Base-by-base conservation (phyloP, 768 basidiomycete species). In the Lentinula sp. region DNA sequence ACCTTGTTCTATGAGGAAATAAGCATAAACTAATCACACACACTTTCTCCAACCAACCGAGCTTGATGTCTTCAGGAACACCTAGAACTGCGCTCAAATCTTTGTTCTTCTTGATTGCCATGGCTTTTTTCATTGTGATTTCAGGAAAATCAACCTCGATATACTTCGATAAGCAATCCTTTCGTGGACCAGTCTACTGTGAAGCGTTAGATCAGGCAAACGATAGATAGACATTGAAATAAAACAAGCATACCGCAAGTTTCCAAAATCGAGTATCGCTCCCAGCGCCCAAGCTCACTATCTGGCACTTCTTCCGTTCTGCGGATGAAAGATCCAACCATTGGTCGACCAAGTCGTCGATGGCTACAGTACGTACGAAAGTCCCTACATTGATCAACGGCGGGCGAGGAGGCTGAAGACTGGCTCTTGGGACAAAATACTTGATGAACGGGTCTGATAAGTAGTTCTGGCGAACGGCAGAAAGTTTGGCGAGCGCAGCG, bases 221-320 rank as follows among this genome's bases (percentile, higher is more conserved):
- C 15, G 42, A 57, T 43, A 42, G 9, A 21, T 28, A 23, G 21
- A 18, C 32, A 35, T 11, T 16, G 21, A 23, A 51, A 51, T 6
- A 18, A 28, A 34, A 8, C 31, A 31, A 23, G 35, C 89, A 75
- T 75, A 93, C 93, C 76, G 80, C 82, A 66, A 96, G 76, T 60
- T 95, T 80, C 95, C 96, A 99, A 70, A 91, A 98, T 57, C 97
- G 78, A 2, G 94, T 94, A 74, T 99, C 97, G 67, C 93, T 98
- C 23, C 97, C 97, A 1, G 95, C 90, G 0, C 97, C 97, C 34
- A 98, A 72, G 72, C 92, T 96, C n/a, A 98, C 83, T 58, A 98
- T 87, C 78, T 98, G 97, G 65, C 84, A 87, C 61, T 70, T 70
- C 62, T 72, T 78, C n/a, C 73, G 78, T 8, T 75, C 75, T 21